A percentile compares a stretch with the other conserved stretches of the same genome.
phyloP scores from a whole-genome alignment of 495 filamentous ascomycete species.

The Xeromyces bisporus region DNA sequence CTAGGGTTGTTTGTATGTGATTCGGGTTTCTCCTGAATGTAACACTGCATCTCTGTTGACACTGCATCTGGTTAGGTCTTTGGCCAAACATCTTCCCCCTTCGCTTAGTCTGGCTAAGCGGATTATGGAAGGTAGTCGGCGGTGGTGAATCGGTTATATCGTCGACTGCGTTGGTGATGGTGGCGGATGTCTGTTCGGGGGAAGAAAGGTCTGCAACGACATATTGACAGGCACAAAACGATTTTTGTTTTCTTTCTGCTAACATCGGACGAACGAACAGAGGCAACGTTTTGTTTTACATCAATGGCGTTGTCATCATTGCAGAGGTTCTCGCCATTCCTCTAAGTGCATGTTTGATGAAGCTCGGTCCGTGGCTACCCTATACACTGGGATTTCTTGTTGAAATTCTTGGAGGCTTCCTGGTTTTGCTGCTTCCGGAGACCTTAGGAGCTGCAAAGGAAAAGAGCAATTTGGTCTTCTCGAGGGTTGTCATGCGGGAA shows the following conservation, averaged over 20 bases:
- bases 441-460: conserved; percentile 17
- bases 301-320: conserved; percentile 7
- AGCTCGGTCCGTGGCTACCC: conserved; percentile 11
- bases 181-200: conserved; percentile 17
- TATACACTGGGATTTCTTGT: conserved; percentile 12
- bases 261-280: conserved; percentile 6
- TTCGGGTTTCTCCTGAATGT: too few relatives aligned
- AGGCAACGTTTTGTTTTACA: conserved; percentile 13
- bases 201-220: conserved; percentile 15
- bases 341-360: conserved; percentile 18
- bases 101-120: conserved; percentile 17
- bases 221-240: too few relatives aligned
- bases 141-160: conserved; percentile 13
- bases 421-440: conserved; percentile 28
- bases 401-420: conserved; percentile 10
- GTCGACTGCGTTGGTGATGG: conserved; percentile 12
- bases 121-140: conserved; percentile 13
- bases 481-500: too few relatives aligned
- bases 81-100: conserved; percentile 13
- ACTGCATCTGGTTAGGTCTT: too few relatives aligned
- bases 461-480: too few relatives aligned
- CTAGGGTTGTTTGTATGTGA: conserved; percentile 22
- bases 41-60: too few relatives aligned
- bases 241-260: neutral
- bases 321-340: conserved; percentile 18